Evolutionary conservation across 495 filamentous ascomycete species (phyloP), one percentile per base, ranked within the genome.

Genomic region (Penicillium odoratum): DNA sequence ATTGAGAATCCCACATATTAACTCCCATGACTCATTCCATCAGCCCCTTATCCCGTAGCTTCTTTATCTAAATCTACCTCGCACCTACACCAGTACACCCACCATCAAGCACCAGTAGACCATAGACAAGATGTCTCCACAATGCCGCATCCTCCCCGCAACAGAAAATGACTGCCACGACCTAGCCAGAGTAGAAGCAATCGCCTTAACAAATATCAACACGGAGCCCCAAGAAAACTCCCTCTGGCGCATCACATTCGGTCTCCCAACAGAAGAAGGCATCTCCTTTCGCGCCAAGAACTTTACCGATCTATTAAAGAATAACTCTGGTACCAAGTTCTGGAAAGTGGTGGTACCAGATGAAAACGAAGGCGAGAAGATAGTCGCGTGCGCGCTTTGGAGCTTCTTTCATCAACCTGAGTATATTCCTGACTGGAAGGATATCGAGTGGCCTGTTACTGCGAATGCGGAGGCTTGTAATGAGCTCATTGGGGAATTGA

Each of bases 351-450:
- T 50, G 0, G 21, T 43, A 29, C 16, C 48, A 3, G 54, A 56
- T 11, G 18, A 3, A 46, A 9, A 11, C 21, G 4, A 36, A 55
- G 26, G 18, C 29, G 53, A 55, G 25, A 55, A 38, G 15, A 55
- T 56, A 6, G 46, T 56, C 5, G 54, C 21, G 2, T 56, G 45
- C n/a, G 15, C 45, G 2, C 25, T 36, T 26, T 56, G 54, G 54
- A 8, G 48, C 8, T 50, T 43, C 30, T 56, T 26, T 33, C 11
- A 18, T 5, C 28, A 56, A 33, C 54, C 54, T 9, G 28, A 49
- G 21, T 10, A 26, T 6, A 43, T 50, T 4, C n/a, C 47, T 15
- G 44, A 44, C 0, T 50, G 45, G 25, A 49, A 56, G 34, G 34
- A 30, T 13, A 36, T 11, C 7, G 16, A 29, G 13, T 51, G 47